phyloP scores from a whole-genome alignment of 2,329 filamentous ascomycete species.

The Diaporthe sp. region DNA sequence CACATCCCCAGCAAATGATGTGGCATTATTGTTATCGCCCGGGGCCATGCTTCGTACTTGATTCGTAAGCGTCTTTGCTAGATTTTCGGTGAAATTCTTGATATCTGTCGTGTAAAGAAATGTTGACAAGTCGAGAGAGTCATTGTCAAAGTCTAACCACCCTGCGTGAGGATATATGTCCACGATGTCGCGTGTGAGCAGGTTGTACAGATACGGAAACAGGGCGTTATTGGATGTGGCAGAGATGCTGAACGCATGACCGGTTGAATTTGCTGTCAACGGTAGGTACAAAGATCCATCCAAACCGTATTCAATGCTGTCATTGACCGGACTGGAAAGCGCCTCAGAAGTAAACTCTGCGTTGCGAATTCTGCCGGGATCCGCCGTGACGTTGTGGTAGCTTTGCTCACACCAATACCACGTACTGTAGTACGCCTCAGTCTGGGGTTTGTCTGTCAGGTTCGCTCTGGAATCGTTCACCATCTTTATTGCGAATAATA shows the following conservation, averaged over 20 bases:
- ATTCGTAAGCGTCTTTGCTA: constrained; percentile 41
- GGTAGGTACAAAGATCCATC: no score
- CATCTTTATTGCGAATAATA: neutral
- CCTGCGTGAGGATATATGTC: constrained; percentile 11
- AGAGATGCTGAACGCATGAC: neutral
- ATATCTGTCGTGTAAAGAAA: constrained; percentile 40
- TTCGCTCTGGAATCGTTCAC: neutral
- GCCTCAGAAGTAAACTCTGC: neutral
- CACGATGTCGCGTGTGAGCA: neutral
- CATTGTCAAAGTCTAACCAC: neutral
- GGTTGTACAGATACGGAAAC: neutral
- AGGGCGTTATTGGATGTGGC: neutral
- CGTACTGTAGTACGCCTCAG: constrained; percentile 1
- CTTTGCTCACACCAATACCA: constrained; percentile 38
- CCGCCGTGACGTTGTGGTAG: constrained; percentile 36
- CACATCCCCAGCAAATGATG: constrained; percentile 42
- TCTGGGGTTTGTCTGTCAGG: neutral
- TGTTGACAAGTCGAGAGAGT: constrained; percentile 16
- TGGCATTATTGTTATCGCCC: constrained; percentile 42
- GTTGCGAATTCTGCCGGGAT: neutral
- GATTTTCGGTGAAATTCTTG: constrained; percentile 30
- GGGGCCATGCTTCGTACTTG: constrained; percentile 40
- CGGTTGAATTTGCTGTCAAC: neutral
- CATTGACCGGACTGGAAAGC: neutral
- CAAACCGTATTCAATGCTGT: no score